Percentiles rank a stretch among this genome's conserved stretches.
Conservation (phyloP, 352 stramenopile genomes). For the Pythium sp. region DNA sequence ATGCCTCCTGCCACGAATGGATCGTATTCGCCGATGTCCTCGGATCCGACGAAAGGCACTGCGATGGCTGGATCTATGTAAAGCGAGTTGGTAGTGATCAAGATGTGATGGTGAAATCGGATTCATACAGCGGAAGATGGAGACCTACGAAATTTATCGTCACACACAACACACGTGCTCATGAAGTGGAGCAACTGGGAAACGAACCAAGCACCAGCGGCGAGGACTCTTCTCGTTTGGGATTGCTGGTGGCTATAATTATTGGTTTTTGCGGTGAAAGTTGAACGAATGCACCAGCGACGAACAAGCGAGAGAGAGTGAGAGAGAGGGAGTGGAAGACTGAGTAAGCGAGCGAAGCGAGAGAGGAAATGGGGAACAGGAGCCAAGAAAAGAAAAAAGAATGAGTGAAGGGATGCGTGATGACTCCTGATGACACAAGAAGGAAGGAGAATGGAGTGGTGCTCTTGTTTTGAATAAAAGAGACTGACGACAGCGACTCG, state of each 20-base stretch:
- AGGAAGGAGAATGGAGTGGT: neutral
- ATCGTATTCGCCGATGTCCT: constrained; percentile 63
- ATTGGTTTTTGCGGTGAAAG: constrained; percentile 16
- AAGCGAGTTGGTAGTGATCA: constrained; percentile 6
- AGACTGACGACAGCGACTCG: neutral
- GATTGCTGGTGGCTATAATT: constrained; percentile 14
- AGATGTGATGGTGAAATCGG: neutral
- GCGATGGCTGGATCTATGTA: constrained; percentile 77
- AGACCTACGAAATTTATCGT: neutral
- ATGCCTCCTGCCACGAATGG: constrained; percentile 63
- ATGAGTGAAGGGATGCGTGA: neutral
- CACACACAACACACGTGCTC: neutral
- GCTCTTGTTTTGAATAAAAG: constrained; percentile 11
- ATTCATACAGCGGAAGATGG: neutral
- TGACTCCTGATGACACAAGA: neutral
- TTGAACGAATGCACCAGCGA: constrained; percentile 15
- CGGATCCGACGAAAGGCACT: constrained; percentile 65
- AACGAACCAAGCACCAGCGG: neutral
- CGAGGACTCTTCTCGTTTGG: constrained; percentile 4
- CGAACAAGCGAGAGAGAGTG: constrained; percentile 7
- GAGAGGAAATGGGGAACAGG: neutral
- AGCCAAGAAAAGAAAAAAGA: neutral
- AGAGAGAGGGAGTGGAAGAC: neutral
- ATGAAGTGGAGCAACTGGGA: neutral
- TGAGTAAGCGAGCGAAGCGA: neutral